Evolutionary conservation across 192 early-diverging fungal species (phyloP).

Genomic region (Coemansia erecta): DNA sequence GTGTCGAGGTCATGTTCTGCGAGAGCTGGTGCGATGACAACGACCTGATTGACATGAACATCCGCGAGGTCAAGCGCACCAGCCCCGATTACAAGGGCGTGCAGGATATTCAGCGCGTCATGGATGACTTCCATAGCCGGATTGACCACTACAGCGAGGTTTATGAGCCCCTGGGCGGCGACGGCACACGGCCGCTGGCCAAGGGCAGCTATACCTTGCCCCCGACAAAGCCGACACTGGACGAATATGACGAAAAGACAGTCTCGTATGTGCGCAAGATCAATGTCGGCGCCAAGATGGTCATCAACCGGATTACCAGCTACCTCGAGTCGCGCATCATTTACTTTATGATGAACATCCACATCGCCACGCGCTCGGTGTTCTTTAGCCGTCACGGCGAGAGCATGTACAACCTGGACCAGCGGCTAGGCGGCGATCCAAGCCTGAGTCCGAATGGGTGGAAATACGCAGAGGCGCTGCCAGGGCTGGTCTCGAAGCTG

Average conservation of each 20-base stretch:
- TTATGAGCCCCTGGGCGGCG: conserved; percentile 81
- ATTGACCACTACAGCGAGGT: conserved; percentile 89
- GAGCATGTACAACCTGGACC: conserved; percentile 86
- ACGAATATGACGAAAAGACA: conserved; percentile 59
- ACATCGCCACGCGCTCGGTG: conserved; percentile 91
- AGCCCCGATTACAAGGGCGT: conserved; percentile 89
- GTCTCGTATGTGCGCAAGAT: conserved; percentile 91
- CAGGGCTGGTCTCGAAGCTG: conserved; percentile 72
- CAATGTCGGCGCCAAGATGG: conserved; percentile 87
- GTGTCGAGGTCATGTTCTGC: conserved; percentile 93
- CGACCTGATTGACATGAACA: conserved; percentile 84
- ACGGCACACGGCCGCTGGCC: conserved; percentile 48
- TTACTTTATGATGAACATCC: conserved; percentile 99
- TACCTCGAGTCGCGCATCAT: conserved; percentile 96
- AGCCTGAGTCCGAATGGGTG: conserved; percentile 81
- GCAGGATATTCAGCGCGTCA: conserved; percentile 83
- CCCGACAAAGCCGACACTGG: conserved; percentile 38
- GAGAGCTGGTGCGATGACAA: conserved; percentile 93
- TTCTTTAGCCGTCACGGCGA: conserved; percentile 95
- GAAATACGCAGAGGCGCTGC: conserved; percentile 82
- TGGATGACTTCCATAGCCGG: conserved; percentile 84
- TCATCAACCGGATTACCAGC: conserved; percentile 93
- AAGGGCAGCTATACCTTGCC: conserved; percentile 52
- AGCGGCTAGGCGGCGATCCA: conserved; percentile 95
- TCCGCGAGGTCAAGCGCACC: conserved; percentile 91